A percentile compares a stretch with the other conserved stretches of the same genome.
Evolutionary conservation across 1,139 yeast species (phyloP).

Genomic region (Lodderomyces jiufengensis): DNA sequence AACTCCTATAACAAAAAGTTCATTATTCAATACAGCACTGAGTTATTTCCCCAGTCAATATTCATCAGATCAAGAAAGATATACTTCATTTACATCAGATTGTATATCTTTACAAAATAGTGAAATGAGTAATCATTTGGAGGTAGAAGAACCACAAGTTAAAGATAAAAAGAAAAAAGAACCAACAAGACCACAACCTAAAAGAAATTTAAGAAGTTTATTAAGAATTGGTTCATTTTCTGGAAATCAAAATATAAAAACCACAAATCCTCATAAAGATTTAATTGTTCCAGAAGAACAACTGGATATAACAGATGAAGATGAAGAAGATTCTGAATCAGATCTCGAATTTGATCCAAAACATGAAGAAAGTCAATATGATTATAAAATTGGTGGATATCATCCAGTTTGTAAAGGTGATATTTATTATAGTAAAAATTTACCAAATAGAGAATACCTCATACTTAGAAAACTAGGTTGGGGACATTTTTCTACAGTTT

Average conservation of each 20-base stretch:
- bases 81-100: conserved; percentile 34
- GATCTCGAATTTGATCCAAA: conserved; percentile 31
- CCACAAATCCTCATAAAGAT: conserved; percentile 13
- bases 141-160: neutral
- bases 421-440: conserved; percentile 28
- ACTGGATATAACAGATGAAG: conserved; percentile 7
- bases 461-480: conserved; percentile 56
- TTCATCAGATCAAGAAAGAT: conserved; percentile 15
- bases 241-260: conserved; percentile 9
- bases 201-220: conserved; percentile 12
- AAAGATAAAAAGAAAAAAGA: conserved; percentile 3
- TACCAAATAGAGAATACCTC: conserved; percentile 25
- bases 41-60: conserved; percentile 4
- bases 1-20: conserved; percentile 1
- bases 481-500: conserved; percentile 90
- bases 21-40: conserved; percentile 3
- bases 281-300: conserved; percentile 1
- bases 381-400: conserved; percentile 41
- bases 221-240: conserved; percentile 15
- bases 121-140: conserved; percentile 31
- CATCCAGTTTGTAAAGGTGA: conserved; percentile 42
- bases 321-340: conserved; percentile 18
- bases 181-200: conserved; percentile 5
- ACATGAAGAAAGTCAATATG: conserved; percentile 36
- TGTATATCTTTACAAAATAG: conserved; percentile 39